phyloP scores from a whole-genome alignment of 441 rosid species.

The Cnidoscolus chayamansa region DNA sequence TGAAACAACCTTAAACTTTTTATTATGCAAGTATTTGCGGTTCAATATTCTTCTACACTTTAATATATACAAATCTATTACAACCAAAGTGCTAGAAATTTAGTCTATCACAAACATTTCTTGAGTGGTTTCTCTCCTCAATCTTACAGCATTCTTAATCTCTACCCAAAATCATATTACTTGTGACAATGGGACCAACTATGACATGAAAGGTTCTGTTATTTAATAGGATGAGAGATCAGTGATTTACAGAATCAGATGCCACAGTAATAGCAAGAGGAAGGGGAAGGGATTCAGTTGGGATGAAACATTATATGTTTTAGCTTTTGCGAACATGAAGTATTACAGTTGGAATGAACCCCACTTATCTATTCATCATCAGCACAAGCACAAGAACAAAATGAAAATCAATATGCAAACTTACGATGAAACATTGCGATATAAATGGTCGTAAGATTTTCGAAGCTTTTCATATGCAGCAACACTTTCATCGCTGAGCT shows the following conservation, averaged over 20 bases:
- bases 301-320: background rate
- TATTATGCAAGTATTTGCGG: background rate
- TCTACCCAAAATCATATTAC: background rate
- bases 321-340: background rate
- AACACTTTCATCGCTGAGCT: slow-evolving; percentile 88
- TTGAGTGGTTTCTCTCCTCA: background rate
- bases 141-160: background rate
- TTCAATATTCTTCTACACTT: background rate
- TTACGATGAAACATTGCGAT: slow-evolving; percentile 93
- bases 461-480: slow-evolving; percentile 92
- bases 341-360: background rate
- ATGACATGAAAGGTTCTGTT: background rate
- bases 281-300: background rate
- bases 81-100: background rate
- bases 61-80: background rate
- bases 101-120: background rate
- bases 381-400: slow-evolving; percentile 24
- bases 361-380: slow-evolving; percentile 3
- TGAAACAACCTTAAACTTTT: background rate
- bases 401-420: slow-evolving; percentile 37
- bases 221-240: background rate
- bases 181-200: background rate
- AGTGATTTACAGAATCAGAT: background rate
- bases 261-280: background rate
- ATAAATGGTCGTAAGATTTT: slow-evolving; percentile 89